Evolutionary conservation across 1,284 basidiomycete species (phyloP), one percentile per base, ranked within the genome.

Genomic region (Testicularia cyperi): DNA sequence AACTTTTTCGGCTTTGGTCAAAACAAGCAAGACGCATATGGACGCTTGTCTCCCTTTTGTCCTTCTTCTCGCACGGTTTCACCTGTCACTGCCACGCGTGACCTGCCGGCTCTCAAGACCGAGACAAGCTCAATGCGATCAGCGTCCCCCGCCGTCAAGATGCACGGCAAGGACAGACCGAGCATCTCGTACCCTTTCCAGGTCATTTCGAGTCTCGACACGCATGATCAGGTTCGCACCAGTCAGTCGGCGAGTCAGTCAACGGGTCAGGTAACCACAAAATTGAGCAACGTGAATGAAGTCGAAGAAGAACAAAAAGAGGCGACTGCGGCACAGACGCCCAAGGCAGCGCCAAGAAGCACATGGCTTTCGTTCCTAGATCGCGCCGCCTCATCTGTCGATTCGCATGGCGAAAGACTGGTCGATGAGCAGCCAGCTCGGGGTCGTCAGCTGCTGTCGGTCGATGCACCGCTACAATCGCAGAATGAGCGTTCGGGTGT

Each of bases 161-260:
- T 51, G 22, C 39, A 51, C 20, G n/a, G n/a, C n/a, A n/a, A n/a
- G n/a, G n/a, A n/a, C n/a, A n/a, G n/a, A n/a, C n/a, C 30, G 8
- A 48, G 42, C 36, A 60, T 60, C 45, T 60, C 56, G 2, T 60
- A 60, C 15, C 56, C 56, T 1, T 38, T 60, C 25, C 49, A 54
- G 20, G 28, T 60, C 22, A 49, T 47, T 14, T 35, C 43, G 19
- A 23, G 35, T 2, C 32, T 52, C 37, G 43, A 6, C 34, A 31
- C 38, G 14, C 35, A 1, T 8, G 32, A 1, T 16, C 30, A 10
- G 21, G 24, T 7, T 24, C 26, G 19, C 8, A 14, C 14, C 12
- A 26, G 36, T 13, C 46, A 43, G 18, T 35, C 38, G 15, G 46
- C 47, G 23, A n/a, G n/a, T n/a, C n/a, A n/a, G n/a, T n/a, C n/a